phyloP scores from a whole-genome alignment of 2,329 filamentous ascomycete genomes.

The Nakataea oryzae region DNA sequence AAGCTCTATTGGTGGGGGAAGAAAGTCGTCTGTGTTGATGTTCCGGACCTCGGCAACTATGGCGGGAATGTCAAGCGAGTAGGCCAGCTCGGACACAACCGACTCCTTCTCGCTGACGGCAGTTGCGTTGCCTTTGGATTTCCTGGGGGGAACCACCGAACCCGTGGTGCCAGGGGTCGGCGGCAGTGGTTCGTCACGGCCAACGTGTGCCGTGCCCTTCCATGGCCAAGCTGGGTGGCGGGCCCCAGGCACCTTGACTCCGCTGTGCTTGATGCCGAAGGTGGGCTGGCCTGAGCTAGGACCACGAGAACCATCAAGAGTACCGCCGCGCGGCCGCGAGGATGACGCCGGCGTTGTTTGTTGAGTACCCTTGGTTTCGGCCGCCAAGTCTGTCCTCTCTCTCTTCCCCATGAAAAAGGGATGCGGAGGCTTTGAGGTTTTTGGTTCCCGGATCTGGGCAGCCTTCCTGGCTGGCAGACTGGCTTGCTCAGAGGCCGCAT shows the following conservation, averaged over 20 bases:
- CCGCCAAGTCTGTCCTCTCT: slow-evolving; percentile 14
- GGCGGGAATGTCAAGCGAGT: slow-evolving; percentile 27
- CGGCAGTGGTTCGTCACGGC: slow-evolving; percentile 19
- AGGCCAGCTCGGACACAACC: slow-evolving; percentile 22
- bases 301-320: slow-evolving; percentile 6
- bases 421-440: slow-evolving; percentile 26
- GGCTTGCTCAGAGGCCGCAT: neutral
- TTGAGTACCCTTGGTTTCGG: slow-evolving; percentile 11
- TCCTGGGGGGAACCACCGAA: slow-evolving; percentile 20
- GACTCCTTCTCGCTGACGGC: slow-evolving; percentile 29
- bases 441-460: slow-evolving; percentile 1
- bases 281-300: slow-evolving; percentile 21
- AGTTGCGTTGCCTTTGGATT: slow-evolving; percentile 38
- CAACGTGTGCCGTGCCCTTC: slow-evolving; percentile 52
- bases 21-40: slow-evolving; percentile 27
- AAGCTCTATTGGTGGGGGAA: slow-evolving; percentile 34
- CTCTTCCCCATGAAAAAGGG: slow-evolving; percentile 59
- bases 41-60: slow-evolving; percentile 21
- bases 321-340: slow-evolving; percentile 26
- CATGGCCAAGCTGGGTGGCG: slow-evolving; percentile 63
- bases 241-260: slow-evolving; percentile 54
- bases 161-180: neutral
- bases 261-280: slow-evolving; percentile 32
- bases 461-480: neutral
- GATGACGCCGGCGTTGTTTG: slow-evolving; percentile 28